phyloP scores from a whole-genome alignment of 306 rosid genomes.

The Datisca glomerata region DNA sequence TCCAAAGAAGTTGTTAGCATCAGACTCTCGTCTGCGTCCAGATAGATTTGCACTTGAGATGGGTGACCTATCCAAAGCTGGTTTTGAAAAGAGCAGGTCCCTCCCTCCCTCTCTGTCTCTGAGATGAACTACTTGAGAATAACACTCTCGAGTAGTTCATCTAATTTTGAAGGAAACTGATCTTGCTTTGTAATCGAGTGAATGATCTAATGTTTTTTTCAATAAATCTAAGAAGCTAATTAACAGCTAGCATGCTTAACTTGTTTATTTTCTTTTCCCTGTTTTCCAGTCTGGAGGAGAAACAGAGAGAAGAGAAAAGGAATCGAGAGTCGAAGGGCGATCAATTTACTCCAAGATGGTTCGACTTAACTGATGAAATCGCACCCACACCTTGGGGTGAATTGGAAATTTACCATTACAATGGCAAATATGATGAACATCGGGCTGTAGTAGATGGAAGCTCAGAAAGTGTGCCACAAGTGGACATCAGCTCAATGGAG shows the following conservation, averaged over 20 bases:
- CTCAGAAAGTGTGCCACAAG: slow-evolving; percentile 22
- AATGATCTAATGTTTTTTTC: too few species aligned
- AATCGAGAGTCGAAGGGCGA: slow-evolving; percentile 40
- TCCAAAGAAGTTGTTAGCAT: slow-evolving; percentile 55
- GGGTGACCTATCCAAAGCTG: slow-evolving; percentile 68
- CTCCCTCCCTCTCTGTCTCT: not conserved
- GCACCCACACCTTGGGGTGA: slow-evolving; percentile 82
- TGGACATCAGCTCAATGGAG: slow-evolving; percentile 30
- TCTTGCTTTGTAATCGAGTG: too few species aligned
- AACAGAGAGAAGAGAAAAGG: slow-evolving; percentile 72
- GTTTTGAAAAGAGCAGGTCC: slow-evolving; percentile 67
- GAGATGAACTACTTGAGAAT: too few species aligned
- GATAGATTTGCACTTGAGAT: slow-evolving; percentile 77
- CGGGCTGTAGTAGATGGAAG: slow-evolving; percentile 32
- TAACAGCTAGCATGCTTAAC: too few species aligned
- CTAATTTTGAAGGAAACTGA: too few species aligned
- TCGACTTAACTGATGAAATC: slow-evolving; percentile 58
- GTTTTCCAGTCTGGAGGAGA: slow-evolving; percentile 66
- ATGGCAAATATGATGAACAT: slow-evolving; percentile 48
- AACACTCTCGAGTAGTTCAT: too few species aligned
- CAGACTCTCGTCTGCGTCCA: slow-evolving; percentile 81
- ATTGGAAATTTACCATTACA: slow-evolving; percentile 64
- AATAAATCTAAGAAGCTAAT: too few species aligned
- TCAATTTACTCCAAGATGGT: slow-evolving; percentile 54
- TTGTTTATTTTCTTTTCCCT: not conserved